Percentiles rank a stretch among this genome's conserved stretches.
Conservation (phyloP, 2,329 filamentous ascomycete species). For the Zymoseptoria crescenta region DNA sequence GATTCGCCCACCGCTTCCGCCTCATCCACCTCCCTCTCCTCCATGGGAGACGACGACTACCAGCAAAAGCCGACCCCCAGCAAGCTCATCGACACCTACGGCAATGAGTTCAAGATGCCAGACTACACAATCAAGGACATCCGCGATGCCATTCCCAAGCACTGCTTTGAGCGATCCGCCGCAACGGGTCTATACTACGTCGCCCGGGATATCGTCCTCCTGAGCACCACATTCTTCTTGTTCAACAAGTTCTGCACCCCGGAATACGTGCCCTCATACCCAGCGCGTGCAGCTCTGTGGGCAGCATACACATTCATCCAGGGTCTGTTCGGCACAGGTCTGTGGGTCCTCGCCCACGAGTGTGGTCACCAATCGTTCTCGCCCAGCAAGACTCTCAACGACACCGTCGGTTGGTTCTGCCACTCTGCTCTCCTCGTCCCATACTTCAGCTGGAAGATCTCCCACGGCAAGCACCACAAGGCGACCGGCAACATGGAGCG, state of each 20-base stretch:
- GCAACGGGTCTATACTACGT: constrained; percentile 72
- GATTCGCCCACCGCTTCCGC: constrained; percentile 57
- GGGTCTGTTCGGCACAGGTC: constrained; percentile 83
- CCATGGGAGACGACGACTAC: constrained; percentile 61
- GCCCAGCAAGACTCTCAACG: constrained; percentile 80
- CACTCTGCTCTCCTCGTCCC: constrained; percentile 86
- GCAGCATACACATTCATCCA: constrained; percentile 70
- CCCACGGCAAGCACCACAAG: constrained; percentile 99
- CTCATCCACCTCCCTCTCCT: constrained; percentile 88
- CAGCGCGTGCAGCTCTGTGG: constrained; percentile 59
- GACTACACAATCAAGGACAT: constrained; percentile 98
- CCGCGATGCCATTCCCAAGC: constrained; percentile 90
- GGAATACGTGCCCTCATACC: constrained; percentile 65
- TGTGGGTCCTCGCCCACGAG: constrained; percentile 97
- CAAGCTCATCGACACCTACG: constrained; percentile 80
- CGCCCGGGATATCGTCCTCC: constrained; percentile 64
- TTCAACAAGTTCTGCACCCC: constrained; percentile 88
- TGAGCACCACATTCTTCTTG: constrained; percentile 73
- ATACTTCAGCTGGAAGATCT: constrained; percentile 99
- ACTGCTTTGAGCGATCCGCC: constrained; percentile 88
- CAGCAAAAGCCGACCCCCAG: constrained; percentile 37
- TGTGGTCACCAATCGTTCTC: constrained; percentile 97
- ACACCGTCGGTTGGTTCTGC: constrained; percentile 83
- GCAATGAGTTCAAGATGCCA: constrained; percentile 87
- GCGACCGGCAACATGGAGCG: constrained; percentile 93